phyloP scores from a whole-genome alignment of 352 stramenopile species.

The Pythium volutum region DNA sequence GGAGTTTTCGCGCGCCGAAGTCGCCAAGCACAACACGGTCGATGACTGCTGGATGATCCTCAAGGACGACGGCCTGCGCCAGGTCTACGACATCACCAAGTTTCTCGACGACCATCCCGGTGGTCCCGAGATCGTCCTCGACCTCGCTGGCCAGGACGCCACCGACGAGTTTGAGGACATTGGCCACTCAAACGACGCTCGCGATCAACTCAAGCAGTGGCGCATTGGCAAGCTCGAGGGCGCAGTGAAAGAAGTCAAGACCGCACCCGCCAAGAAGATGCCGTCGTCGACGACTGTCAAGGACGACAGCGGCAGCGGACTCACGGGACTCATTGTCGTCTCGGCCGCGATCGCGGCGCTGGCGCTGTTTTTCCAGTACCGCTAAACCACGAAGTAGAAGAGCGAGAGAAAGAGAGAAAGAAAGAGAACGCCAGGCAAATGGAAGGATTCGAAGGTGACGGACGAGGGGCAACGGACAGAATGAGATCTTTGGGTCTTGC shows the following conservation, averaged over 20 bases:
- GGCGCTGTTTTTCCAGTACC: slow-evolving; percentile 66
- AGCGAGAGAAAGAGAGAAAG: background rate
- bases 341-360: slow-evolving; percentile 42
- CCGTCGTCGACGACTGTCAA: slow-evolving; percentile 22
- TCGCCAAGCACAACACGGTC: slow-evolving; percentile 81
- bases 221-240: slow-evolving; percentile 89
- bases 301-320: slow-evolving; percentile 43
- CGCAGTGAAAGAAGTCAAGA: slow-evolving; percentile 50
- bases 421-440: background rate
- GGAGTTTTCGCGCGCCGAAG: slow-evolving; percentile 93
- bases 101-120: slow-evolving; percentile 99
- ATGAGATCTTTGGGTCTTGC: background rate
- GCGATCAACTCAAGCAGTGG: slow-evolving; percentile 91
- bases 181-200: slow-evolving; percentile 96
- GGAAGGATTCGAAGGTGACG: background rate
- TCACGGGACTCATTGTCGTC: slow-evolving; percentile 48
- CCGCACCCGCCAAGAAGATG: slow-evolving; percentile 13
- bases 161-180: slow-evolving; percentile 96
- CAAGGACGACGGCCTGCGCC: slow-evolving; percentile 60
- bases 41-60: slow-evolving; percentile 89
- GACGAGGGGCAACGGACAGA: background rate
- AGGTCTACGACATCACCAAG: slow-evolving; percentile 97
- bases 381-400: slow-evolving; percentile 18
- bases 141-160: slow-evolving; percentile 91
- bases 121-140: slow-evolving; percentile 96